Evolutionary conservation across 441 rosid genomes (phyloP), one percentile per base, ranked within the genome.

Genomic region (Pelargonium myrrhifolium): DNA sequence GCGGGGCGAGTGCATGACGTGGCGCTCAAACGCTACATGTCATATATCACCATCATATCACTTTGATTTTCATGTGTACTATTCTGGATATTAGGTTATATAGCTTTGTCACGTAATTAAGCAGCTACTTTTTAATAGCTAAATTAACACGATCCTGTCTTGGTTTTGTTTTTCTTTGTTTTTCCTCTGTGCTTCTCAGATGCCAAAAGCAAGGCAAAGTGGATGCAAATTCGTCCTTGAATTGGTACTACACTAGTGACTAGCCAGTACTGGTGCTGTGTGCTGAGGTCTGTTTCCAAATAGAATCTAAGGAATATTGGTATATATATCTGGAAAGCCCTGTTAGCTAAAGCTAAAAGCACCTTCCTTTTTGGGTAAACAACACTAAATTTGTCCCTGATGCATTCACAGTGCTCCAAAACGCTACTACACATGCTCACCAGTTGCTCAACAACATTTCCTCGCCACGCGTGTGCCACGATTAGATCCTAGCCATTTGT

Each of bases 361-460:
- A 51, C 58, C 18, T 15, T 51, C 58, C 18, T 51, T 51, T 51
- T 51, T 18, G 8, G 58, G 15, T 51, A 51, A 51, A 51, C 58
- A 51, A 18, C 58, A 51, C 58, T 18, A 51, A n/a, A n/a, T 51
- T 51, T 51, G 58, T 51, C 58, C 58, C 39, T 31, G 37, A 31
- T 31, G 37, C 37, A 31, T 7, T 35, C 39, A 35, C 39, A 35
- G 39, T 35, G 39, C 39, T 35, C 39, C 7, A 8, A n/a, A 47
- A 17, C n/a, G n/a, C n/a, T n/a, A n/a, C n/a, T n/a, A n/a, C 2
- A 24, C 31, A 28, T 28, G 31, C 31, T 28, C 3, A 4, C 31
- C 31, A 28, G 31, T 28, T 28, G 31, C 31, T 1, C 0, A 28
- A 28, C 31, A 28, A 4, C 31, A 28, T 28, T 28, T 28, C 4